phyloP scores from a whole-genome alignment of 202 grass and related monocot genomes.

The Zizania palustris region DNA sequence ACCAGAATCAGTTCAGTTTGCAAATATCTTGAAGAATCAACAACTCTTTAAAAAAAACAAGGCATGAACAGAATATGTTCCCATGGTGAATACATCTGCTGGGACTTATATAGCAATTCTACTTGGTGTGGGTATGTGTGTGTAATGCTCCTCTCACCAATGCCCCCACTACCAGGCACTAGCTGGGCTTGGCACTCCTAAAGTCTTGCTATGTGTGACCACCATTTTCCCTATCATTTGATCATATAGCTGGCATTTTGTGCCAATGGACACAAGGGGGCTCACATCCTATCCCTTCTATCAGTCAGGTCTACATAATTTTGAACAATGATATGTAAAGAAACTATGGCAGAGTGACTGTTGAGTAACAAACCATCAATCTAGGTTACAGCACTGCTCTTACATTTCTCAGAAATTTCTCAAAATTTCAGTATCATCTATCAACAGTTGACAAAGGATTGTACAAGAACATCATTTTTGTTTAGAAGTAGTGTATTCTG shows the following conservation, averaged over 20 bases:
- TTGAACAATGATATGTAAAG: conserved; percentile 30
- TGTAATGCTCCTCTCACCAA: conserved; percentile 37
- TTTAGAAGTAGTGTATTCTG: conserved; percentile 1
- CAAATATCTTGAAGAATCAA: conserved; percentile 44
- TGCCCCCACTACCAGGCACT: conserved; percentile 39
- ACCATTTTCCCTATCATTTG: conserved; percentile 44
- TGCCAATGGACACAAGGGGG: conserved; percentile 28
- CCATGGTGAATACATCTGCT: conserved; percentile 43
- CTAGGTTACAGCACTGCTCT: conserved; percentile 12
- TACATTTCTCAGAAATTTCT: conserved; percentile 14
- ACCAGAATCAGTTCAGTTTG: conserved; percentile 31
- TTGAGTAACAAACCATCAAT: conserved; percentile 12
- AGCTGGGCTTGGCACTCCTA: conserved; percentile 50
- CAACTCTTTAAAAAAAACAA: conserved; percentile 41
- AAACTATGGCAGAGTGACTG: background rate
- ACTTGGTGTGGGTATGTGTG: conserved; percentile 36
- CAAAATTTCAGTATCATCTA: conserved; percentile 19
- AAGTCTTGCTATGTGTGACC: conserved; percentile 50
- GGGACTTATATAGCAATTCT: conserved; percentile 57
- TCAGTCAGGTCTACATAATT: conserved; percentile 39
- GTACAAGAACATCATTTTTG: conserved; percentile 19
- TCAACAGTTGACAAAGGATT: conserved; percentile 7
- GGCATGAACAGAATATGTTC: conserved; percentile 47
- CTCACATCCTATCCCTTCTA: conserved; percentile 48
- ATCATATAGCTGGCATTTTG: conserved; percentile 57